Evolutionary conservation across 2,329 filamentous ascomycete species (phyloP).

Genomic region (Alternaria metachromatica): DNA sequence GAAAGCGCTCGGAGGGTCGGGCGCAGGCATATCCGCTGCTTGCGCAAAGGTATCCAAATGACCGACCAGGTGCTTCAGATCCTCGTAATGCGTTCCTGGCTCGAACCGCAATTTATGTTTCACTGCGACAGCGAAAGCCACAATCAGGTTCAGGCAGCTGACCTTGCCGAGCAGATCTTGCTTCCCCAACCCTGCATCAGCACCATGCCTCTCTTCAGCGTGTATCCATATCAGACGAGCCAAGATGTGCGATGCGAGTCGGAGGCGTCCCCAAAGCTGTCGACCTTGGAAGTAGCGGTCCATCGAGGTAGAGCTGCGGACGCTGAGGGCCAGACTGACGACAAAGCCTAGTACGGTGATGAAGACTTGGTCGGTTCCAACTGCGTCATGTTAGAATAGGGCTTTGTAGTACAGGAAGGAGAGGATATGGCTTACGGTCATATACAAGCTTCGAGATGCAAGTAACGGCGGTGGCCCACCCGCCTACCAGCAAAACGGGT

Average conservation of each 20-base stretch:
- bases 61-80: slow-evolving; percentile 71
- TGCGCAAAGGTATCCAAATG: slow-evolving; percentile 78
- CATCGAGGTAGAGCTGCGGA: slow-evolving; percentile 77
- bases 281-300: slow-evolving; percentile 67
- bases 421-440: slow-evolving; percentile 23
- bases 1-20: slow-evolving; percentile 46
- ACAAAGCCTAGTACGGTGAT: slow-evolving; percentile 82
- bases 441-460: slow-evolving; percentile 52
- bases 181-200: slow-evolving; percentile 60
- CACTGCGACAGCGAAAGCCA: slow-evolving; percentile 76
- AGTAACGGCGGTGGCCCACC: slow-evolving; percentile 71
- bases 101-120: slow-evolving; percentile 89
- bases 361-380: slow-evolving; percentile 69
- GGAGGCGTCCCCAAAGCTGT: slow-evolving; percentile 68
- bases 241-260: slow-evolving; percentile 63
- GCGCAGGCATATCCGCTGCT: slow-evolving; percentile 48
- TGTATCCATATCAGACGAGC: slow-evolving; percentile 89
- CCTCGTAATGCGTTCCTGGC: slow-evolving; percentile 76
- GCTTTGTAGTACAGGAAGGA: not conserved
- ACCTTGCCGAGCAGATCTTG: slow-evolving; percentile 73
- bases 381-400: slow-evolving; percentile 24
- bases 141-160: slow-evolving; percentile 70
- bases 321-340: slow-evolving; percentile 75
- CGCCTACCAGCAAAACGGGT: slow-evolving; percentile 67
- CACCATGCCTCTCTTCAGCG: slow-evolving; percentile 62